A percentile compares a stretch with the other conserved stretches of the same genome.
Evolutionary conservation across 2,329 filamentous ascomycete genomes (phyloP).

Genomic region (Fusarium floridanum): DNA sequence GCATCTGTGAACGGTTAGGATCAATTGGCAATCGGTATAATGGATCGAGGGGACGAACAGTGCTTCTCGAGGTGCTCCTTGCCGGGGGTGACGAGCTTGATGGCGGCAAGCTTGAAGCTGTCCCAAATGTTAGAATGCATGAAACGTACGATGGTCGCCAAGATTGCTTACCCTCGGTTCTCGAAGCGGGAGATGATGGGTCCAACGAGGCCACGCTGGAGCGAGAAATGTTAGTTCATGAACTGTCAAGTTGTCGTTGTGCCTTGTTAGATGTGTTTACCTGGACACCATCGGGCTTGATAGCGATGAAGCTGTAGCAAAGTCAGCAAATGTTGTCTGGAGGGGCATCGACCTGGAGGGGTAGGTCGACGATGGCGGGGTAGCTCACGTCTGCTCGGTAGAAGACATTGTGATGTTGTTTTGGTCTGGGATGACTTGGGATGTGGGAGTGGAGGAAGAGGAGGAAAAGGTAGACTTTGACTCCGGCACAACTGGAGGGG

Average conservation of each 20-base stretch:
- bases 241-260: background rate
- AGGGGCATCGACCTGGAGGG: conserved; percentile 33
- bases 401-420: conserved; percentile 72
- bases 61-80: conserved; percentile 98
- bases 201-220: conserved; percentile 94
- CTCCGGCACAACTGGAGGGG: conserved; percentile 47
- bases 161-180: conserved; percentile 80
- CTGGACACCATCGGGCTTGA: conserved; percentile 99
- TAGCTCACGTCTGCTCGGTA: conserved; percentile 85
- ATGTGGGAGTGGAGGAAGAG: conserved; percentile 46
- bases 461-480: conserved; percentile 42
- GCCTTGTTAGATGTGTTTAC: conserved; percentile 63
- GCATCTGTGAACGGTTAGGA: conserved; percentile 67
- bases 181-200: conserved; percentile 99
- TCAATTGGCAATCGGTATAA: conserved; percentile 35
- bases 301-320: conserved; percentile 91
- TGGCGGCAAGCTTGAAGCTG: conserved; percentile 97
- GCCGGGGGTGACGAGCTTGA: conserved; percentile 92
- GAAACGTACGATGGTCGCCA: conserved; percentile 28
- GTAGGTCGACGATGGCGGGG: conserved; percentile 48
- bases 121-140: conserved; percentile 22
- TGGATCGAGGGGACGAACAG: conserved; percentile 66
- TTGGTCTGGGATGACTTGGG: conserved; percentile 45
- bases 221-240: conserved; percentile 41
- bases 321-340: conserved; percentile 43